Percentiles rank a stretch among this genome's conserved stretches.
phyloP scores from a whole-genome alignment of 352 stramenopile genomes.

The Pythium apleroticum region DNA sequence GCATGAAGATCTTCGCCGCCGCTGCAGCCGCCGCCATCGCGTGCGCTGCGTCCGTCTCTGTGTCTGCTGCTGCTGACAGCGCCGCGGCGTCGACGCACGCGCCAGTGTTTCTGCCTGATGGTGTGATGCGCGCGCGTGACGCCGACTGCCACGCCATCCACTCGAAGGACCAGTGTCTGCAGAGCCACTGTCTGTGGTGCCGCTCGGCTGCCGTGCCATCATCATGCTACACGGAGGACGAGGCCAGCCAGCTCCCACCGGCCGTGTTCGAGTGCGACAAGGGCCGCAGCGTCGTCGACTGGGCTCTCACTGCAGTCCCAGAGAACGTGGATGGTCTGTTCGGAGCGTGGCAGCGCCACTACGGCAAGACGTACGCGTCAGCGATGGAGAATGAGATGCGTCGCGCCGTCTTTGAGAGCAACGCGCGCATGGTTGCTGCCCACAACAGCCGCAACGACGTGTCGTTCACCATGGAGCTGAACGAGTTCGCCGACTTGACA shows the following conservation, averaged over 20 bases:
- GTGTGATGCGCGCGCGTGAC: not conserved
- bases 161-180: slow-evolving; percentile 47
- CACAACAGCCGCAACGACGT: slow-evolving; percentile 55
- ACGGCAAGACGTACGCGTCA: slow-evolving; percentile 55
- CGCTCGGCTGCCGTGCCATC: slow-evolving; percentile 76
- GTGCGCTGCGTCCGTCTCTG: not conserved
- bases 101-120: slow-evolving; percentile 31
- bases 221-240: slow-evolving; percentile 68
- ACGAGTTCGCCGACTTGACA: slow-evolving; percentile 72
- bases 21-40: not conserved
- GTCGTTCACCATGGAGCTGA: slow-evolving; percentile 72
- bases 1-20: slow-evolving; percentile 20
- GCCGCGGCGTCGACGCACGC: slow-evolving; percentile 15
- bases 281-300: slow-evolving; percentile 20
- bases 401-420: slow-evolving; percentile 54
- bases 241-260: slow-evolving; percentile 63
- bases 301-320: slow-evolving; percentile 40
- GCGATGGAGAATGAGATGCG: slow-evolving; percentile 52
- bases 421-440: slow-evolving; percentile 52
- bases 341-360: slow-evolving; percentile 40
- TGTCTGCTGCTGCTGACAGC: not conserved
- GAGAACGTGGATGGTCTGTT: slow-evolving; percentile 46
- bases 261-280: slow-evolving; percentile 78
- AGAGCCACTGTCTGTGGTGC: slow-evolving; percentile 72
- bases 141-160: slow-evolving; percentile 56